Evolutionary conservation across 2,329 filamentous ascomycete genomes (phyloP).

Genomic region (Stachybotrys elegans): DNA sequence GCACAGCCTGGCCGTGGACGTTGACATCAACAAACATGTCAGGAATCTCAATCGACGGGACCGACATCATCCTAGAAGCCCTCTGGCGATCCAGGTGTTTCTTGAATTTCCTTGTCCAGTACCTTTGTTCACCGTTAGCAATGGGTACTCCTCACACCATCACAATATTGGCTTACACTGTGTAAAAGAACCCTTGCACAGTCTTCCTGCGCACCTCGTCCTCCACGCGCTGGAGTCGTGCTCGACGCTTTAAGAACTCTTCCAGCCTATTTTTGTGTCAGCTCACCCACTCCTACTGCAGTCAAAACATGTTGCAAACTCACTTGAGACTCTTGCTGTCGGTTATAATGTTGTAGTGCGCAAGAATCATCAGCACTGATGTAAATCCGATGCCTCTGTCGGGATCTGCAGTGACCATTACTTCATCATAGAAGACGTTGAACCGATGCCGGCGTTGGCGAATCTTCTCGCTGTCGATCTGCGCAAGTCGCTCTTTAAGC

Average conservation of each 20-base stretch:
- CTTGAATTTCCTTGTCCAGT: constrained; percentile 81
- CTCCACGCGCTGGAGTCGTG: constrained; percentile 86
- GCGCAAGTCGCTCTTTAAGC: constrained; percentile 66
- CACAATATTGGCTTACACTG: constrained; percentile 61
- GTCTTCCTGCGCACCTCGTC: constrained; percentile 88
- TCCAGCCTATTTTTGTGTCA: constrained; percentile 60
- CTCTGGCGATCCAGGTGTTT: constrained; percentile 67
- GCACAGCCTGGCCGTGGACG: not conserved
- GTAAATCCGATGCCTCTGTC: constrained; percentile 90
- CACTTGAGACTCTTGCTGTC: constrained; percentile 91
- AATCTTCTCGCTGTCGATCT: constrained; percentile 71
- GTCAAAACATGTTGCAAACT: too few species aligned
- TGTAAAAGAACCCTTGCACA: constrained; percentile 94
- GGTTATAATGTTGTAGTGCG: constrained; percentile 97
- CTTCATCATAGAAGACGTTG: constrained; percentile 96
- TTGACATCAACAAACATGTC: constrained; percentile 74
- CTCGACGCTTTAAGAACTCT: constrained; percentile 86
- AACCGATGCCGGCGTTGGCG: constrained; percentile 71
- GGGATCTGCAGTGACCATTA: constrained; percentile 86
- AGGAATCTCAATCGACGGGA: constrained; percentile 78
- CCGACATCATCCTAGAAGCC: constrained; percentile 67
- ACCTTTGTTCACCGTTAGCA: constrained; percentile 35
- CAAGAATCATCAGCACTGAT: constrained; percentile 86
- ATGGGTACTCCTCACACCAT: too few species aligned
- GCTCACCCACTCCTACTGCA: too few species aligned